These are phyloP conservation scores for Suhomyces vadensis DNA, from an alignment of 805 yeast genomes.

Conservation along the genomic window DNA sequence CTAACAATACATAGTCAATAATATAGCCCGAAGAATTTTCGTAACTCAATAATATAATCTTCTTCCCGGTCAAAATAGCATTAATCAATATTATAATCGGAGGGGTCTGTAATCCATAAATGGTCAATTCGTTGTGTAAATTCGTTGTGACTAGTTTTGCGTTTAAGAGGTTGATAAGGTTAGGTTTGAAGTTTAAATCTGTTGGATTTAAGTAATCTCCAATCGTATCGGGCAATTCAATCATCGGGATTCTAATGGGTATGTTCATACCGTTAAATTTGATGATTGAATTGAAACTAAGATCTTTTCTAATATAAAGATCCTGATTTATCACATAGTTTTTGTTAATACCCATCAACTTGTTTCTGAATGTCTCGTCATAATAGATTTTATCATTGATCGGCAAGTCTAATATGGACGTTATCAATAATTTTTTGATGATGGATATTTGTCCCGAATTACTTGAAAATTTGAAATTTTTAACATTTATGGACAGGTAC, in stretches of 20 bases:
- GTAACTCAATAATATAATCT: conserved; percentile 40
- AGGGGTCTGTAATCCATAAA: conserved; percentile 56
- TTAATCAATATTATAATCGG: conserved; percentile 38
- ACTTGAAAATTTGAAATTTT: conserved; percentile 25
- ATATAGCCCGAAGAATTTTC: conserved; percentile 45
- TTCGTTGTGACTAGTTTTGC: conserved; percentile 35
- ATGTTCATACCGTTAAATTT: conserved; percentile 43
- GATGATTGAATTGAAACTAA: conserved; percentile 42
- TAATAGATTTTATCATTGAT: conserved; percentile 41
- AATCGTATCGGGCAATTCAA: conserved; percentile 41
- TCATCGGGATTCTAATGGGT: conserved; percentile 46
- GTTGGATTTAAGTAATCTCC: conserved; percentile 49
- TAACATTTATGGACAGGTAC: conserved; percentile 33
- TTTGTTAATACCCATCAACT: conserved; percentile 32
- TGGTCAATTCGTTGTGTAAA: conserved; percentile 48
- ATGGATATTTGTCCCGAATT: conserved; percentile 22
- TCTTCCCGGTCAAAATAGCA: conserved; percentile 41
- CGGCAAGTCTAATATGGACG: conserved; percentile 45
- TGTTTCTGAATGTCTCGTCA: conserved; percentile 40
- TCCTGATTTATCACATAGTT: conserved; percentile 26
- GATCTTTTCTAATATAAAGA: conserved; percentile 44
- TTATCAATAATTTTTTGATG: conserved; percentile 39
- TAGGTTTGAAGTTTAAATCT: conserved; percentile 43
- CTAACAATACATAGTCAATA: conserved; percentile 40
- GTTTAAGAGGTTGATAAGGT: conserved; percentile 34